A percentile compares a stretch with the other conserved stretches of the same genome.
phyloP scores from a whole-genome alignment of 2,329 filamentous ascomycete species.

The Davidsoniella eucalypti region DNA sequence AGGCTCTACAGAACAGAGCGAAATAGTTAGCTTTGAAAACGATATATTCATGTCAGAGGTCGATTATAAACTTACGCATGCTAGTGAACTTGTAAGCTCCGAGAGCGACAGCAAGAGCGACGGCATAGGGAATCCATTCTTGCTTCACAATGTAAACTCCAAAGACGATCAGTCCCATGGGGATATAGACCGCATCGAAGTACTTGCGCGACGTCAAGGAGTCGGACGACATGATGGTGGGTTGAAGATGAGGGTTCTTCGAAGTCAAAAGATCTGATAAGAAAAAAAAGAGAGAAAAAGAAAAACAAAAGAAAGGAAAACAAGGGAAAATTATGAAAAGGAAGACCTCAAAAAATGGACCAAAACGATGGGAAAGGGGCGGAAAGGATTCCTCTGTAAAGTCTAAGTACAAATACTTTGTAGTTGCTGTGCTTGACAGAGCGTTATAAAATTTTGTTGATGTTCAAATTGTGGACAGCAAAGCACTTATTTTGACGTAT shows the following conservation, averaged over 20 bases:
- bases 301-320: slow-evolving; percentile 1
- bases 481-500: background rate
- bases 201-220: slow-evolving; percentile 43
- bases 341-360: background rate
- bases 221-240: slow-evolving; percentile 19
- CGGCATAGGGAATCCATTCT: slow-evolving; percentile 59
- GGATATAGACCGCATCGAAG: slow-evolving; percentile 69
- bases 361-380: slow-evolving; percentile 1
- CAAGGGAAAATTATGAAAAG: slow-evolving; percentile 1
- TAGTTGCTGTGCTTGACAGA: background rate
- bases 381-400: background rate
- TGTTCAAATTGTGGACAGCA: background rate
- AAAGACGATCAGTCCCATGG: slow-evolving; percentile 59
- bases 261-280: background rate
- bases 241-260: background rate
- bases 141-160: slow-evolving; percentile 64
- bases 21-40: background rate
- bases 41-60: background rate
- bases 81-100: slow-evolving; percentile 55
- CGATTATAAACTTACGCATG: slow-evolving; percentile 40
- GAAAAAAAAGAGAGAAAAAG: background rate
- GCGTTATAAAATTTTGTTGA: slow-evolving; percentile 1
- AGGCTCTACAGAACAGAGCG: slow-evolving; percentile 34
- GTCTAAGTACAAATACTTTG: no score
- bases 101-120: slow-evolving; percentile 46